These are phyloP conservation scores for Coelastrella sp. DNA, from an alignment of 139 green algal genomes.

Conservation along the genomic window DNA sequence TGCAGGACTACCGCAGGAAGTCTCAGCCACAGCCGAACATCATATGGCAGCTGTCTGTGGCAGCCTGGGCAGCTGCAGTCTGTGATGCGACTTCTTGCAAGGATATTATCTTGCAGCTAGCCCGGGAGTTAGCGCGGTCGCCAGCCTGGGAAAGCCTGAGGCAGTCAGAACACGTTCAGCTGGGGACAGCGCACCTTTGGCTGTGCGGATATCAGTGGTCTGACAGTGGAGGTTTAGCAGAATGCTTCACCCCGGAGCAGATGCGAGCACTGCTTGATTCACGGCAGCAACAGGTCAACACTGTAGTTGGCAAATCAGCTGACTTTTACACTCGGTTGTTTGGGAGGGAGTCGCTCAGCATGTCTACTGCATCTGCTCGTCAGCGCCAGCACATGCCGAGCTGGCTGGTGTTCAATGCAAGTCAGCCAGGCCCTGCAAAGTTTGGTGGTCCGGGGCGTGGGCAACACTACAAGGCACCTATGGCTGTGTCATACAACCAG, in stretches of 20 bases:
- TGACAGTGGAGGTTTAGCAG: background rate
- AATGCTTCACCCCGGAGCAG: background rate
- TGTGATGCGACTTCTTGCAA: background rate
- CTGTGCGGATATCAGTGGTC: slow-evolving; percentile 4
- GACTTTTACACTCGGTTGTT: background rate
- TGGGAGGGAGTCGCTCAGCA: background rate
- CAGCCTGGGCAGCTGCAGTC: slow-evolving; percentile 1
- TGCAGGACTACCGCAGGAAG: background rate
- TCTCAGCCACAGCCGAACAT: background rate
- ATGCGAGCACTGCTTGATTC: background rate
- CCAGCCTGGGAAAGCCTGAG: slow-evolving; percentile 1
- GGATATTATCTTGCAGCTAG: background rate
- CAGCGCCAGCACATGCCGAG: background rate
- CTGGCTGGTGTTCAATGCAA: background rate
- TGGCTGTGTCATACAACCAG: background rate
- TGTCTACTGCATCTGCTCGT: too few species aligned
- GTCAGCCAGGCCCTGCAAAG: background rate
- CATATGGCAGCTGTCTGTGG: slow-evolving; percentile 5
- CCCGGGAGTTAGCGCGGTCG: background rate
- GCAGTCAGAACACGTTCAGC: slow-evolving; percentile 1
- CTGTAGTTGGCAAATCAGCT: background rate
- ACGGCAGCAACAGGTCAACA: slow-evolving; percentile 1
- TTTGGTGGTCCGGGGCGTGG: background rate
- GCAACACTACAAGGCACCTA: background rate
- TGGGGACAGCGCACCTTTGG: slow-evolving; percentile 5